Base-by-base conservation (phyloP, 2,329 filamentous ascomycete genomes). In the Monosporascus sp. region DNA sequence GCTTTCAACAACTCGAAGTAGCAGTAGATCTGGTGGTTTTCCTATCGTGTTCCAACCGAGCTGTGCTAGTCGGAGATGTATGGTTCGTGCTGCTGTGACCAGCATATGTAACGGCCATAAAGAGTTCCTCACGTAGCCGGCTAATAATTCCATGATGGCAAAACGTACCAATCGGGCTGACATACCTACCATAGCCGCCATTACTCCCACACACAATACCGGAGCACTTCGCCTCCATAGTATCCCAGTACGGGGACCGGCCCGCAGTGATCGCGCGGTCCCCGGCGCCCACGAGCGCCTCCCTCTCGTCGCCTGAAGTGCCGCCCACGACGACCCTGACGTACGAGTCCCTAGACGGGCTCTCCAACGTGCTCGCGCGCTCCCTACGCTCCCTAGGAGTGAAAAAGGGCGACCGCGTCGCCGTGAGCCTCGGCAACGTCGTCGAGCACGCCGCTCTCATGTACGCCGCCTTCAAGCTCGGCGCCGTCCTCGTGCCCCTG, bases 401-500 rank as follows among this genome's bases (percentile, higher is more conserved):
- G 1, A 77, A 74, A 56, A 95, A 92, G 65, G 91, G 91, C 5
- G 87, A 95, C 67, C 81, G 91, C 34, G 89, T 97, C 11, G 92
- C 90, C 16, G 84, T 97, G 26, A 93, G 87, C 56, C 74, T 97
- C 50, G 93, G 93, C 17, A 97, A 96, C 71, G 86, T 85, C 43
- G 76, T 87, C 61, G 91, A 96, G 70, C 93, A 90, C 68, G 90
- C 90, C 3, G 86, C 87, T 49, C 80, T 94, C 20, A 93, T 88
- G 6, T 97, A 97, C 71, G 92, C 92, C 1, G 71, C 94, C 52
- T 96, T 93, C 76, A 97, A 97, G 71, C 80, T 97, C 9, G 94
- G 94, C n/a, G 93, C 90, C 24, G 83, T 97, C 49, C 76, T 97
- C 57, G 92, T 96, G n/a, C 94, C 93, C 0, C 74, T 97, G 24